Evolutionary conservation across 441 rosid genomes (phyloP), one percentile per base, ranked within the genome.

Genomic region (Erodium texanum): DNA sequence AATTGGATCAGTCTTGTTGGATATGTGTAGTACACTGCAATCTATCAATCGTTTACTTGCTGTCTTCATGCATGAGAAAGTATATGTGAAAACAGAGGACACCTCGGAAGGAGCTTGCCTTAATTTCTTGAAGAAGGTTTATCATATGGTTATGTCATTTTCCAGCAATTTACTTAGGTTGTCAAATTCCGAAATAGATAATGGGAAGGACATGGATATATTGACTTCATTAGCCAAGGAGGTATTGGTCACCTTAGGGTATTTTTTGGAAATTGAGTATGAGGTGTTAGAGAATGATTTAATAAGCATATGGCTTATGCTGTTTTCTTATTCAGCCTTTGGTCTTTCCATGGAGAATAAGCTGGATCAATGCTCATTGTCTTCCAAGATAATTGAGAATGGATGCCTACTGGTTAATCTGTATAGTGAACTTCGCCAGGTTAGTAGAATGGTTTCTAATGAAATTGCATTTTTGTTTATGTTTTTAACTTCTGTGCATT

Each of bases 341-440:
- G 83, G 79, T 64, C 71, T 73, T 64, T 83, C 78, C 64, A 66
- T 78, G 52, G 80, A 68, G 68, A 75, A 83, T 62, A 73, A 72
- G 59, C 78, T 73, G 45, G 75, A 77, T 62, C 79, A 74, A 43
- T 64, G 74, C 76, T 74, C 73, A 14, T 76, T 90, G 81, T 74
- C 75, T 67, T 73, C 82, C 64, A 73, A 76, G 75, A 73, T 82
- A 68, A 68, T 85, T 15, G 71, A 75, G 62, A 85, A 86, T 73
- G 98, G 89, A 68, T 80, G 90, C 75, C 94, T 86, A 77, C 80
- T 95, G 75, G 79, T 95, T 79, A 75, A 82, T 74, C 89, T 95
- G 69, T 89, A 84, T 71, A 74, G 95, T 75, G 96, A 93, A 29
- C 90, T 95, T 70, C 95, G 95, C 64, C 96, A 92, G 99, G 99